These are phyloP conservation scores for Xerophyta viscosa DNA, from an alignment of 106 monocot genomes.

Conservation along the genomic window DNA sequence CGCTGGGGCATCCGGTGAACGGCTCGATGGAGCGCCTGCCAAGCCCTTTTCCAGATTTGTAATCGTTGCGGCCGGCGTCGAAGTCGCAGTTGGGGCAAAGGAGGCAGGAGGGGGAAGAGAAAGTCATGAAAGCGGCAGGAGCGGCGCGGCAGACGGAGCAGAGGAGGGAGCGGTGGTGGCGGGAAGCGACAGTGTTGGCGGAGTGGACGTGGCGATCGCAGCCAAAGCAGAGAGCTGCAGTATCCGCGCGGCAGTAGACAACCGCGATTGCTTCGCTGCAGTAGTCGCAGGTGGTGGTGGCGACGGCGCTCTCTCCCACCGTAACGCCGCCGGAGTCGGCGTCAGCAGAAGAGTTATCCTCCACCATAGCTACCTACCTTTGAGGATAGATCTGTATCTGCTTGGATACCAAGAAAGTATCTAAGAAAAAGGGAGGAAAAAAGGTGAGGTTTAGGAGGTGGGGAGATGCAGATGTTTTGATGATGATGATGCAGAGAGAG, in stretches of 20 bases:
- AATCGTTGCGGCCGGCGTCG: slow-evolving; percentile 9
- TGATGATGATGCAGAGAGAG: no score
- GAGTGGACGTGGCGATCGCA: slow-evolving; percentile 10
- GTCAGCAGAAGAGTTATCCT: no score
- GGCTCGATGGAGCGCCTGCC: slow-evolving; percentile 43
- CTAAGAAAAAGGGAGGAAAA: no score
- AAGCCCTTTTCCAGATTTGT: not conserved
- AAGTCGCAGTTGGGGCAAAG: slow-evolving; percentile 49
- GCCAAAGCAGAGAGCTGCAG: not conserved
- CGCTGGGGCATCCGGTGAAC: slow-evolving; percentile 44
- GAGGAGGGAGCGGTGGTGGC: slow-evolving; percentile 44
- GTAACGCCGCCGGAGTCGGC: no score
- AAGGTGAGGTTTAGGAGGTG: no score
- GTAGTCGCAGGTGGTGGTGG: not conserved
- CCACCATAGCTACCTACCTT: no score
- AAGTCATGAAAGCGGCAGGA: slow-evolving; percentile 16
- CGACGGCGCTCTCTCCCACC: no score
- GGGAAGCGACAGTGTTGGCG: slow-evolving; percentile 44
- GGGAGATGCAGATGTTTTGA: no score
- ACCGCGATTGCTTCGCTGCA: not conserved
- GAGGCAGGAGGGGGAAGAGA: slow-evolving; percentile 18
- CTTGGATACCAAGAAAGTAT: no score
- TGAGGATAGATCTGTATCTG: no score
- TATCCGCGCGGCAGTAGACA: slow-evolving; percentile 8
- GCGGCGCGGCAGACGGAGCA: slow-evolving; percentile 37